These are phyloP conservation scores for Cladophialophora psammophila DNA, from an alignment of 2,329 filamentous ascomycete species.

Conservation along the genomic window DNA sequence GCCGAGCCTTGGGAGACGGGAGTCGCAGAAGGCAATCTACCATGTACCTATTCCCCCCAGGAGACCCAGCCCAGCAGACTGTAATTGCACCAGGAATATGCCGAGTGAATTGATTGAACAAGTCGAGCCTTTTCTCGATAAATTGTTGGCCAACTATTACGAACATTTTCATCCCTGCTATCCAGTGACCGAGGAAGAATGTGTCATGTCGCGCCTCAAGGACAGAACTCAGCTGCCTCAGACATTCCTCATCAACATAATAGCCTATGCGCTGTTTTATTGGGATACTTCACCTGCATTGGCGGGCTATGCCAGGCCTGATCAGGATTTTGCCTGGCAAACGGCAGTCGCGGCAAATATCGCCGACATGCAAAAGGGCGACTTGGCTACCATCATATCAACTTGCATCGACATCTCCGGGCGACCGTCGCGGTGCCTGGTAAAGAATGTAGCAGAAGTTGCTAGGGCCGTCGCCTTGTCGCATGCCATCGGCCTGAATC, in stretches of 20 bases:
- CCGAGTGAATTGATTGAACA: conserved; percentile 64
- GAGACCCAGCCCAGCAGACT: conserved; percentile 49
- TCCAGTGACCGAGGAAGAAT: conserved; percentile 64
- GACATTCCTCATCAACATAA: conserved; percentile 64
- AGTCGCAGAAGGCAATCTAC: conserved; percentile 49
- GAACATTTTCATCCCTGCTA: conserved; percentile 66
- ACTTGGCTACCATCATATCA: conserved; percentile 65
- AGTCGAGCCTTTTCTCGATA: conserved; percentile 61
- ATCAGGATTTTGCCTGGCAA: conserved; percentile 69
- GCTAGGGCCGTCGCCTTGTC: conserved; percentile 62
- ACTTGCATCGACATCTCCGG: conserved; percentile 67
- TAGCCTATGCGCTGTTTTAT: conserved; percentile 65
- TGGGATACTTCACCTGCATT: conserved; percentile 61
- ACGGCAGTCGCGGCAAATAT: conserved; percentile 67
- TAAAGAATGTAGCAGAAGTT: conserved; percentile 59
- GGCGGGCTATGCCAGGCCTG: conserved; percentile 59
- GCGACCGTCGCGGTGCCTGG: conserved; percentile 51
- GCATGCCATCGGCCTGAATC: conserved; percentile 63
- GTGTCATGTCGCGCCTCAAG: conserved; percentile 60
- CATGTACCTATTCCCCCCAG: conserved; percentile 46
- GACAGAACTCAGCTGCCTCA: conserved; percentile 60
- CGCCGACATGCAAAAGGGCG: conserved; percentile 63
- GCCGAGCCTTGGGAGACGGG: conserved; percentile 47
- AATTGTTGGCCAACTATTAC: conserved; percentile 63
- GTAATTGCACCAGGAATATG: conserved; percentile 58